Base-by-base conservation (phyloP, 2,329 filamentous ascomycete genomes). In the Penicillium griseofulvum region DNA sequence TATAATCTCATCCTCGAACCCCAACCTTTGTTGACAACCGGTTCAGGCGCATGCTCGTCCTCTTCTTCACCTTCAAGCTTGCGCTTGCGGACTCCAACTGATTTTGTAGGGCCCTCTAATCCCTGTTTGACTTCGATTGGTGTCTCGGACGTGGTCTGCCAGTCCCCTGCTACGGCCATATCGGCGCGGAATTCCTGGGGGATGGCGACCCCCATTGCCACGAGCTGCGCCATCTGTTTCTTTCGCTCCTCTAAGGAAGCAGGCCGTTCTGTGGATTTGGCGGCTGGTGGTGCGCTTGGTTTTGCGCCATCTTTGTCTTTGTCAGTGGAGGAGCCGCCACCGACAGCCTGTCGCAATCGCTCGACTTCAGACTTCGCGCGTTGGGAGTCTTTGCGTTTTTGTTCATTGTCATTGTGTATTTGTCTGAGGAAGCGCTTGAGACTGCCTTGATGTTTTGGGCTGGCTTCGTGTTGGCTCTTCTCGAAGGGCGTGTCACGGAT, bases 401-500 rank as follows among this genome's bases (percentile, higher is more conserved):
- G 84, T 67, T 96, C 91, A 71, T 95, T 89, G 53, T 83, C 84
- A 64, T 89, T 89, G 76, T 97, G 92, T 8, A 99, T 82, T 58
- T 95, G 89, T 62, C 92, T 88, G 9, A 99, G 82, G 64, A 92
- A 94, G 50, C 93, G 90, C 76, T 96, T 95, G 57, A 97, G 84
- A 61, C 84, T 87, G 68, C 85, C 84, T 76, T 96, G 91, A 74
- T 97, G 92, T 71, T 87, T 91, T 14, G 79, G 87, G 0, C 90
- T 96, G 26, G 89, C 84, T 75, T 97, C 92, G 76, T 97, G 92
- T 75, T 97, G 93, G 62, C 86, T 82, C 65, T 87, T 88, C 73
- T 96, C 92, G 74, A 97, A 85, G 64, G 90, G 87, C 22, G 92
- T 97, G 79, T 99, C 94, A 75, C 90, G 89, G 47, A 99, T 89